Base-by-base conservation (phyloP, 2,329 filamentous ascomycete genomes). In the Pseudogymnoascus sp. region DNA sequence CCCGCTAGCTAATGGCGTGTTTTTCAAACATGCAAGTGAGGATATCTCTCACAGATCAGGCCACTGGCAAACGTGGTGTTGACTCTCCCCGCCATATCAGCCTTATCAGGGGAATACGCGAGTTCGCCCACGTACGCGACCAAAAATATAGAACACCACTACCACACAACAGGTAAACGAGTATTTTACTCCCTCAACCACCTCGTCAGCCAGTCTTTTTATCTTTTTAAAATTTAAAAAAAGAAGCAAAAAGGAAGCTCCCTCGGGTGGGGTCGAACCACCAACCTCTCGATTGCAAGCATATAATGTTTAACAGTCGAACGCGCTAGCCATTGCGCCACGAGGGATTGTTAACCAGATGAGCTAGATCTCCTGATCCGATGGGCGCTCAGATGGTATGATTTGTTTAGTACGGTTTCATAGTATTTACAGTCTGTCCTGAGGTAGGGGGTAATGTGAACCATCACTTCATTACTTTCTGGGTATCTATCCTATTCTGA, bases 311-410 rank as follows among this genome's bases (percentile, higher is more conserved):
- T 60, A 60, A 60, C 59, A 60, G 59, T 60, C 59, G 59, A 60
- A 60, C 59, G 59, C 59, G 59, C 59, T 60, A 60, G 59, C 59
- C 59, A 60, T 60, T 60, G 59, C 59, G 59, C 59, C 59, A 60
- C 59, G 59, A 60, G 59, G 59, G 59, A 60, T 40, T n/a, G n/a
- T n/a, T n/a, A n/a, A n/a, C n/a, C n/a, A n/a, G n/a, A n/a, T n/a
- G n/a, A n/a, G n/a, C n/a, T n/a, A n/a, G n/a, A n/a, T n/a, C n/a
- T n/a, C n/a, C n/a, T n/a, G n/a, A n/a, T n/a, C n/a, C n/a, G n/a
- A n/a, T n/a, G n/a, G n/a, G n/a, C n/a, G n/a, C n/a, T n/a, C n/a
- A n/a, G n/a, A n/a, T n/a, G n/a, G n/a, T n/a, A n/a, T n/a, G n/a
- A n/a, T n/a, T n/a, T n/a, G n/a, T n/a, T n/a, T n/a, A n/a, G n/a